Evolutionary conservation across 179 eudicot species (phyloP).

Genomic region (Beta lomatogona): DNA sequence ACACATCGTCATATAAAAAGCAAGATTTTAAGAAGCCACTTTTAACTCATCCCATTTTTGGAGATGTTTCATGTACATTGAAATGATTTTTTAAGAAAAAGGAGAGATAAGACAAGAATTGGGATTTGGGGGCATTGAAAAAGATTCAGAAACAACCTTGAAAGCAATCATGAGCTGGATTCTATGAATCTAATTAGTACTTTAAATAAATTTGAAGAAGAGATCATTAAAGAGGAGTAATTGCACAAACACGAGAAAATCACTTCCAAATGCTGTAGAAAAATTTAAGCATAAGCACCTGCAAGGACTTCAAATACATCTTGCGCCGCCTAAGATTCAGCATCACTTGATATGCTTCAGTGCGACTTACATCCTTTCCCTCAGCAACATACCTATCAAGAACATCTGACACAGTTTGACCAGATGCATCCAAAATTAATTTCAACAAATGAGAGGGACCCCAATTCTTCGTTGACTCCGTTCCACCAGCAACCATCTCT

Average conservation of each 20-base stretch:
- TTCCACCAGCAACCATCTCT: conserved; percentile 34
- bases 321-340: conserved; percentile 47
- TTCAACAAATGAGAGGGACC: conserved; percentile 34
- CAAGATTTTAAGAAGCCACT: not conserved
- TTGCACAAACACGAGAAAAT: not conserved
- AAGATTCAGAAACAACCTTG: not conserved
- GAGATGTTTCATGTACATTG: not conserved
- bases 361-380: conserved; percentile 43
- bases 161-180: conserved; percentile 6
- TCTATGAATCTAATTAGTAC: not conserved
- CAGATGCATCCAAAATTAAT: conserved; percentile 42
- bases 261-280: not conserved
- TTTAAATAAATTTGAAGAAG: no score
- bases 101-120: no score
- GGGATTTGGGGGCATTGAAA: not conserved
- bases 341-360: conserved; percentile 38
- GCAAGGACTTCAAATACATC: conserved; percentile 55
- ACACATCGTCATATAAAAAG: not conserved
- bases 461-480: conserved; percentile 17
- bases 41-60: not conserved
- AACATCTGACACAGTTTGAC: conserved; percentile 39
- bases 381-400: conserved; percentile 68
- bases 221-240: no score
- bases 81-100: no score
- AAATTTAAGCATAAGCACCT: conserved; percentile 40